Conservation (phyloP, 139 green algal species). For the Tetraselmis striata region DNA sequence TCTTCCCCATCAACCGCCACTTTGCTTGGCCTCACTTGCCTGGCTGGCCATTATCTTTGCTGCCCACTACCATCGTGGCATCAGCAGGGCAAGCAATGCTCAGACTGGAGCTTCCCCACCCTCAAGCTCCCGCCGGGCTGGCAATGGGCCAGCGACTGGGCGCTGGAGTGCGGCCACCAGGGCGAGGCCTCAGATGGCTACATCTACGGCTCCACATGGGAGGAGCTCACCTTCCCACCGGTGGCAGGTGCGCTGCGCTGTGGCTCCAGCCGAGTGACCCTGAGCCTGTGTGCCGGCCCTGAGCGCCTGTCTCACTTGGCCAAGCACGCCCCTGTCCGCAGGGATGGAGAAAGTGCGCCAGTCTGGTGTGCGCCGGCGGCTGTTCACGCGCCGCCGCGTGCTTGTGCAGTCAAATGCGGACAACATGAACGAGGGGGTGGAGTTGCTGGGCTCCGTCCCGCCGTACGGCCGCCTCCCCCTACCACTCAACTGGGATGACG, state of each 20-base stretch:
- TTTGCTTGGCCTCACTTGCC: too few species aligned
- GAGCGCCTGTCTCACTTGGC: too few species aligned
- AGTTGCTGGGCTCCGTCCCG: slow-evolving; percentile 44
- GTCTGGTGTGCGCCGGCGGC: neutral
- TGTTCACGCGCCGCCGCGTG: neutral
- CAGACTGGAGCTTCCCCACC: neutral
- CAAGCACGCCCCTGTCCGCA: too few species aligned
- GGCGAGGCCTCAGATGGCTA: slow-evolving; percentile 60
- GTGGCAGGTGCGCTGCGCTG: neutral
- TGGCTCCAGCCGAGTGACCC: too few species aligned
- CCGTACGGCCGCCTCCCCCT: slow-evolving; percentile 53
- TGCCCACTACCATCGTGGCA: too few species aligned
- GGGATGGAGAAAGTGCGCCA: neutral
- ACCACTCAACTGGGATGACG: slow-evolving; percentile 48
- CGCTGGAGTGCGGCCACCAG: slow-evolving; percentile 39
- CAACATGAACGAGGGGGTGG: neutral
- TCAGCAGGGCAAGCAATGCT: neutral
- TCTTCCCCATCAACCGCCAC: too few species aligned
- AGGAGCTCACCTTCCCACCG: slow-evolving; percentile 22
- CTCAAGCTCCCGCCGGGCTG: slow-evolving; percentile 33
- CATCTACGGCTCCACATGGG: slow-evolving; percentile 46
- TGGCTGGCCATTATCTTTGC: too few species aligned
- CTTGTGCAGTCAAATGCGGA: neutral
- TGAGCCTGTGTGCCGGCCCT: too few species aligned
- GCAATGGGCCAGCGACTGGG: slow-evolving; percentile 68